Percentiles rank a stretch among this genome's conserved stretches.
phyloP scores from a whole-genome alignment of 352 stramenopile species.

The Pythium scleroteichum region DNA sequence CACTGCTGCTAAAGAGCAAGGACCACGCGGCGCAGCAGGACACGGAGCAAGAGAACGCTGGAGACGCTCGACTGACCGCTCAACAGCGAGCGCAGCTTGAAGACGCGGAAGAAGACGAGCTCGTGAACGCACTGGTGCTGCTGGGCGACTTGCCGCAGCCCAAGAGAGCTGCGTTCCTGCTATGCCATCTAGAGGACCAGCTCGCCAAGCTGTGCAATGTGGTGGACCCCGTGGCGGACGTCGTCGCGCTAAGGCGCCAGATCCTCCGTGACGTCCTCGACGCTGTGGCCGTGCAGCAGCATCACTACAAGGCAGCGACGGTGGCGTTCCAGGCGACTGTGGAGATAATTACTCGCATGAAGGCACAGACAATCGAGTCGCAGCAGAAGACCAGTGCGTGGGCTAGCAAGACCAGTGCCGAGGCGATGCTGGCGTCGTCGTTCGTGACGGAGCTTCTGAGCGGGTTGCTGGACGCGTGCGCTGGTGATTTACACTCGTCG shows the following conservation, averaged over 20 bases:
- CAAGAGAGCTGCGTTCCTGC: slow-evolving; percentile 42
- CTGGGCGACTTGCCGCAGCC: slow-evolving; percentile 50
- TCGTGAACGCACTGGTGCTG: slow-evolving; percentile 52
- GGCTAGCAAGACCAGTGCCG: neutral
- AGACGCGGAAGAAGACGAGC: slow-evolving; percentile 37
- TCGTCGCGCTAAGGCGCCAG: slow-evolving; percentile 50
- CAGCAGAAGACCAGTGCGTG: neutral
- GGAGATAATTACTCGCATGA: slow-evolving; percentile 1
- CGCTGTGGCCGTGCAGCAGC: slow-evolving; percentile 31
- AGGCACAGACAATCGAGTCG: neutral
- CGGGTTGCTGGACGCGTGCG: slow-evolving; percentile 27
- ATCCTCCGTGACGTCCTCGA: slow-evolving; percentile 67
- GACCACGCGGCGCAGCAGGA: slow-evolving; percentile 10
- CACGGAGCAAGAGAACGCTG: slow-evolving; percentile 24
- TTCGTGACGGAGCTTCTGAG: slow-evolving; percentile 15
- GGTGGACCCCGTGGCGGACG: slow-evolving; percentile 54
- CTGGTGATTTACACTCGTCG: neutral
- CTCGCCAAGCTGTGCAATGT: slow-evolving; percentile 44
- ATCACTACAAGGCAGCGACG: slow-evolving; percentile 1
- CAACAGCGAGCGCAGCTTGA: neutral
- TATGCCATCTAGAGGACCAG: slow-evolving; percentile 46
- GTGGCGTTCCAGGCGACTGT: slow-evolving; percentile 3
- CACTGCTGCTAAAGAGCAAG: slow-evolving; percentile 24
- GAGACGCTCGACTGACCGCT: slow-evolving; percentile 16
- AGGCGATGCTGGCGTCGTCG: slow-evolving; percentile 4